A percentile compares a stretch with the other conserved stretches of the same genome.
phyloP scores from a whole-genome alignment of 2,329 filamentous ascomycete species.

The Purpureocillium takamizusanense region DNA sequence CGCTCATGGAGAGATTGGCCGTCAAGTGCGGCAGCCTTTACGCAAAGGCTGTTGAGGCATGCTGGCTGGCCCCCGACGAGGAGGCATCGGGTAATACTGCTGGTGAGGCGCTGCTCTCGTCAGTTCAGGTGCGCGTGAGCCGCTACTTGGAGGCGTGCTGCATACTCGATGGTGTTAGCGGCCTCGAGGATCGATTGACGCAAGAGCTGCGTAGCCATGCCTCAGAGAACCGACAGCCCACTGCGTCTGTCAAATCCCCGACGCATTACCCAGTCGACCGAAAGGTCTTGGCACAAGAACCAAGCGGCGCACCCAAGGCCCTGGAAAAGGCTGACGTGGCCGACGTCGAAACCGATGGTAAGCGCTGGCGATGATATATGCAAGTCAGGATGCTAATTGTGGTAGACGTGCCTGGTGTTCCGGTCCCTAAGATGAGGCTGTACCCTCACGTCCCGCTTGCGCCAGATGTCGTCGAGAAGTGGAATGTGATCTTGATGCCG shows the following conservation, averaged over 20 bases:
- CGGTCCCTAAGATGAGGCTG: conserved; percentile 39
- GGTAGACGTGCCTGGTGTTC: conserved; percentile 10
- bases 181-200: conserved; percentile 42
- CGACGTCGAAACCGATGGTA: conserved; percentile 10
- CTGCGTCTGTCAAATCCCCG: conserved; percentile 1
- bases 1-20: conserved; percentile 53
- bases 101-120: conserved; percentile 42
- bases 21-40: conserved; percentile 66
- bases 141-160: conserved; percentile 52
- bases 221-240: not conserved
- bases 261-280: not conserved
- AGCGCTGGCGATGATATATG: no score
- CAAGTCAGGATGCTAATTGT: not conserved
- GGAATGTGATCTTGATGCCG: conserved; percentile 63
- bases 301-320: not conserved
- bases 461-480: conserved; percentile 56
- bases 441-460: conserved; percentile 52
- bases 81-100: conserved; percentile 38
- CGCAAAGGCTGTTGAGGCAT: conserved; percentile 64
- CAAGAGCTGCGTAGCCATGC: conserved; percentile 31
- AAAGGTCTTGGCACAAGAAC: conserved; percentile 1
- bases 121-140: conserved; percentile 44
- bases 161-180: conserved; percentile 50
- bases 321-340: not conserved
- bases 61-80: conserved; percentile 61